Percentiles rank a stretch among this genome's conserved stretches.
Evolutionary conservation across 2,329 filamentous ascomycete genomes (phyloP).

Genomic region (Penicillium nordicum): DNA sequence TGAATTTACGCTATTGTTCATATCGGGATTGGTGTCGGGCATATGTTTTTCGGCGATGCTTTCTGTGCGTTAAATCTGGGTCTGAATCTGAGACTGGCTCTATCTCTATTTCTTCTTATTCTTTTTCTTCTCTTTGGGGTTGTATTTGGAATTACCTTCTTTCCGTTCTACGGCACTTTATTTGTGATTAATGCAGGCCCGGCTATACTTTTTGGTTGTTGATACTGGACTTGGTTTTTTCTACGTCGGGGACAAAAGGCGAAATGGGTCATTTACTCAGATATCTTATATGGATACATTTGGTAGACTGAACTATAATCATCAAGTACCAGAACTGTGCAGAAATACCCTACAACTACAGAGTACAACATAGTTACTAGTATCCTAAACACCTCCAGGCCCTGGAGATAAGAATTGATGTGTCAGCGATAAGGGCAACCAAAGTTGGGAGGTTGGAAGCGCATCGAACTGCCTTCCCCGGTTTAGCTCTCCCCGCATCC

Average conservation of each 20-base stretch:
- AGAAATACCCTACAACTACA: background rate
- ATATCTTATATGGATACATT: background rate
- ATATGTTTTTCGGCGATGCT: slow-evolving; percentile 3
- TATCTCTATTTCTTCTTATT: background rate
- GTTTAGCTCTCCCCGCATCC: slow-evolving; percentile 20
- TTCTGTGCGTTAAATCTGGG: background rate
- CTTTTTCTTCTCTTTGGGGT: background rate
- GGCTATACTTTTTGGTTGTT: background rate
- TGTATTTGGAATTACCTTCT: background rate
- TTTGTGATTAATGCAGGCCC: background rate
- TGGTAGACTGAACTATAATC: background rate
- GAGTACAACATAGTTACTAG: background rate
- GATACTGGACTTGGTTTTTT: background rate
- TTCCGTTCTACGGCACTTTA: background rate
- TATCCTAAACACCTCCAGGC: background rate
- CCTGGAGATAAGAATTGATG: slow-evolving; percentile 6
- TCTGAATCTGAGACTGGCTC: background rate
- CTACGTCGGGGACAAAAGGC: background rate
- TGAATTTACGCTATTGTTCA: slow-evolving; percentile 21
- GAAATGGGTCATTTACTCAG: background rate
- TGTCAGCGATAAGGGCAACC: slow-evolving; percentile 9
- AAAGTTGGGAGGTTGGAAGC: background rate
- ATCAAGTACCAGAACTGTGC: background rate
- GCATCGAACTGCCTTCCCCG: slow-evolving; percentile 22
- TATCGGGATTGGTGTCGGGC: slow-evolving; percentile 5